Base-by-base conservation (phyloP, 2,329 filamentous ascomycete species). In the Huntiella bhutanensis region DNA sequence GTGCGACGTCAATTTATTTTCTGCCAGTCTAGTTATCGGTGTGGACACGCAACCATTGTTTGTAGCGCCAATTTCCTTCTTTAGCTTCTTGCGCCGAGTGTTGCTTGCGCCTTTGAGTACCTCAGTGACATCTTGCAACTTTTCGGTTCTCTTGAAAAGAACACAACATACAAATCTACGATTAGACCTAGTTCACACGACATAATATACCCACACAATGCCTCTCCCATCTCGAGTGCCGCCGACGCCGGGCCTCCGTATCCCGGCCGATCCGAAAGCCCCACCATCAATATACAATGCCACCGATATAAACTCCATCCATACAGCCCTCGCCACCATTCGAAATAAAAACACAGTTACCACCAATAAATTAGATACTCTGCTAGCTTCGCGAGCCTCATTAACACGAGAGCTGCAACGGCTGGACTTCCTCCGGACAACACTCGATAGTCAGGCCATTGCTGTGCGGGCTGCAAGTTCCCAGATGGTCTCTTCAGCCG, bases 401-500 rank as follows among this genome's bases (percentile, higher is more conserved):
- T 74, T 98, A 43, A 80, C 82, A 15, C 82, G 86, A 53, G 85
- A 95, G 56, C 71, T 98, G 43, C 78, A 78, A 51, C 81, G 88
- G 13, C 72, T 98, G 52, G 91, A 98, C 62, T 70, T 94, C 28
- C 72, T 95, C 46, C 82, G 91, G 53, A 87, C 87, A 37, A 81
- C 87, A 52, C 73, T 96, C 32, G 86, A 86, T 49, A 76, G 85
- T 4, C 91, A 96, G 58, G 82, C 82, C 43, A 81, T 87, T 56
- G 80, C 82, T 43, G 81, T 86, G 11, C 76, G 88, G 51, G 70
- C 78, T 39, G 80, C 98, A 57, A 82, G 83, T 68, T 83, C 85
- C 73, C 80, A 77, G 59, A 94, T 95, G 82, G 79, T 98, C 50
- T 79, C 84, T 36, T 75, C 78, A 38, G 87, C 91, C 28, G 82